Base-by-base conservation (phyloP, 2,329 filamentous ascomycete genomes). In the Ceratocystis lukuohia region DNA sequence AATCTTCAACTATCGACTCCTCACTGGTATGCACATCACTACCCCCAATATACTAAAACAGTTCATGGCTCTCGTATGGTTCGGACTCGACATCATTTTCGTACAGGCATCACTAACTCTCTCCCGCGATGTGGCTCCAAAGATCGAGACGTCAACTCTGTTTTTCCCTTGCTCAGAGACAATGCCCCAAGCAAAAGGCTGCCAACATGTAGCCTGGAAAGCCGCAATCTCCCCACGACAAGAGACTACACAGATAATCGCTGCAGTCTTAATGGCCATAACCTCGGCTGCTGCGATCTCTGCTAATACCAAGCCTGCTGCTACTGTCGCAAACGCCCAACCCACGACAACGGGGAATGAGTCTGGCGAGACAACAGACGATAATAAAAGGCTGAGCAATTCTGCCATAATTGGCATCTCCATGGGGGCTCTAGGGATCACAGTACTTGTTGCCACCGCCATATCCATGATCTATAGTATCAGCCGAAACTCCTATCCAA, bases 371-470 rank as follows among this genome's bases (percentile, higher is more conserved):
- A 5, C 48, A 50, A 25, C 48, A 22, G n/a, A 8, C 48, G 20
- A 50, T 7, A 59, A 33, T 7, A 17, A 57, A 15, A 44, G 25
- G 12, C 30, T 37, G 3, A 61, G 61, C 44, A 62, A 61, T 7
- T 25, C 61, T 6, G 67, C 67, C 20, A 66, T 68, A 12, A 66
- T 68, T 33, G 65, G 65, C 1, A 68, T 68, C 37, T 61, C 67
- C 25, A 62, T 68, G 28, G 65, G 67, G 7, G 22, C 64, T 3
- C 20, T 67, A 3, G 66, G 20, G 17, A 50, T 46, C 25, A 17
- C 61, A 30, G 25, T 67, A 6, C 7, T 67, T 17, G 30, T n/a
- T 7, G 46, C 45, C 15, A 48, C 61, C 22, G 22, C 37, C 57
- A 30, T 67, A 20, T 41, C 57, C 12, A 45, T 62, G 17, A 30